phyloP scores from a whole-genome alignment of 257 asterid species.

The Gentiana straminea region DNA sequence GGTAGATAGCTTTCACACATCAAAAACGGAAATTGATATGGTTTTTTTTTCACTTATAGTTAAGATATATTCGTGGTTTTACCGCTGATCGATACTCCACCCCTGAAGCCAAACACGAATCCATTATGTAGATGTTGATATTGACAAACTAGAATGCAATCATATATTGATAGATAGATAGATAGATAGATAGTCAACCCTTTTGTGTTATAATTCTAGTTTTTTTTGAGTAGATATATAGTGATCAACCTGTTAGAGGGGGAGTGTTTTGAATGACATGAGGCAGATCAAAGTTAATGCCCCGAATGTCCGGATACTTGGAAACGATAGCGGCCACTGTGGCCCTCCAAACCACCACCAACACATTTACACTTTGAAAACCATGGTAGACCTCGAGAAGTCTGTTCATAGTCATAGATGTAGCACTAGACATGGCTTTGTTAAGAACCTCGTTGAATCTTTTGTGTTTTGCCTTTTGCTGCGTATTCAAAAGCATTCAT shows the following conservation, averaged over 20 bases:
- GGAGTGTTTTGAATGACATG: conserved; percentile 17
- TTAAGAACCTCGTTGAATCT: conserved; percentile 13
- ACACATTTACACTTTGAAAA: conserved; percentile 12
- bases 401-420: conserved; percentile 7
- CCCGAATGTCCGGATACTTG: conserved; percentile 12
- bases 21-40: no score
- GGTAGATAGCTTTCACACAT: no score
- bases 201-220: no score
- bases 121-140: no score
- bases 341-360: conserved; percentile 17
- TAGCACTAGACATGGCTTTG: conserved; percentile 9
- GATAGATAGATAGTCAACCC: no score
- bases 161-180: no score
- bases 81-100: no score
- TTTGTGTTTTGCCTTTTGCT: conserved; percentile 10
- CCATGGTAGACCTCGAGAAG: conserved; percentile 15
- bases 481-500: conserved; percentile 28
- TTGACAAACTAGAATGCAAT: no score
- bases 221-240: no score
- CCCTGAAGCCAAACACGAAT: no score
- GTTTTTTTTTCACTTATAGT: no score
- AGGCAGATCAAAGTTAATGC: conserved; percentile 16
- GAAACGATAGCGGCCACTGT: conserved; percentile 5
- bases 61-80: no score
- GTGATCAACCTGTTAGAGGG: conserved; percentile 5